phyloP scores from a whole-genome alignment of 345 rosid genomes.

The Rhodamnia rubescens region DNA sequence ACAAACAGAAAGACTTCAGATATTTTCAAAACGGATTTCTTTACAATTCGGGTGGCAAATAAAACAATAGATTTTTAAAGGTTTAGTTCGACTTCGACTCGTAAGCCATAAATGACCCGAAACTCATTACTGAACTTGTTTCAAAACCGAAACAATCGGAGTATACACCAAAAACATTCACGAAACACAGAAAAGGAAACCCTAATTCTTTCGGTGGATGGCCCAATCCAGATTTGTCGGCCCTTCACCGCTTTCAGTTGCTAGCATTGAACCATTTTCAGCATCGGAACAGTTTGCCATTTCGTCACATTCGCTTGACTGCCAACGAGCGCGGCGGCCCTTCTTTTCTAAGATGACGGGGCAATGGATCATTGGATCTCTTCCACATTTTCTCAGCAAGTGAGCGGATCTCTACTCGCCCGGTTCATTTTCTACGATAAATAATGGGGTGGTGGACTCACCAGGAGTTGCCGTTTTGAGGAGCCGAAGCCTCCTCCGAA shows the following conservation, averaged over 20 bases:
- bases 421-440: neutral
- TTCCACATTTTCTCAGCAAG: neutral
- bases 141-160: neutral
- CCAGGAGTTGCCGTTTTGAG: too few relatives aligned
- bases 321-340: neutral
- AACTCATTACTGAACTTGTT: neutral
- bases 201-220: neutral
- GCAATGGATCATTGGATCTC: neutral
- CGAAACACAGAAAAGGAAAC: neutral
- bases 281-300: neutral
- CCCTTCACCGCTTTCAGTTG: neutral
- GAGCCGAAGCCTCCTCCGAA: too few relatives aligned
- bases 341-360: neutral
- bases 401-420: neutral
- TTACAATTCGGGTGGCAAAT: fast-evolving
- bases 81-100: neutral
- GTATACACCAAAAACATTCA: neutral
- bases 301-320: neutral
- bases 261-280: neutral
- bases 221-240: neutral
- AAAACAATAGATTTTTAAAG: neutral
- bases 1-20: fast-evolving
- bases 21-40: fast-evolving
- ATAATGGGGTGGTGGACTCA: neutral
- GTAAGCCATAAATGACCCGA: neutral